Evolutionary conservation across 306 rosid species (phyloP), one percentile per base, ranked within the genome.

Genomic region (Vigna mungo): DNA sequence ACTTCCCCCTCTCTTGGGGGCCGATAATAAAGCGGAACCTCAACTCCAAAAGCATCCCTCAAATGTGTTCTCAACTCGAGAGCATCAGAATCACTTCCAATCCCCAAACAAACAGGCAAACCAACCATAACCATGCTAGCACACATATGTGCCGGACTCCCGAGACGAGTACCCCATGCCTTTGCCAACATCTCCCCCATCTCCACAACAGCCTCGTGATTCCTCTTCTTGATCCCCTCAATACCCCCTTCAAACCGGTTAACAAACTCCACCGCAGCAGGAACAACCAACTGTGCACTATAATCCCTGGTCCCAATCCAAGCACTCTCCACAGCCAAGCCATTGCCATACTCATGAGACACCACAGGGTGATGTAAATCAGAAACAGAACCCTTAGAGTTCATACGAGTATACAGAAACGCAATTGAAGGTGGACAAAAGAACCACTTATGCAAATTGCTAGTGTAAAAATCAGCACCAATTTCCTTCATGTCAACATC

Each of bases 231-330:
- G 77, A 96, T 96, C 52, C 98, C 98, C 72, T 96, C 93, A 54
- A 93, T 86, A 5, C 99, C 99, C 3, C 88, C 98, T 75, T 96
- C 97, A 52, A 96, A 96, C 85, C 96, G 81, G 66, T 85, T 80
- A 6, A 91, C 78, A 68, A 96, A 96, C 9, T 93, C 96, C 85
- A 93, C 49, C 63, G 60, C 98, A 0, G 84, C 76, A 1, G 97
- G 96, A 23, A 96, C 96, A 43, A 96, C 98, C 84, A 96, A 62
- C 16, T 96, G 99, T 3, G 99, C 75, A 79, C 99, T 96, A 37
- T 96, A 96, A 70, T 96, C 99, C 82, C 99, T 86, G 0, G 98
- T 96, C 51, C 99, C 99, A 85, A 93, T 93, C 98, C 98, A 96
- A 74, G 98, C 89, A 83, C 99, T 96, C 81, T 96, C 99, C 37